These are phyloP conservation scores for Leucaena leucocephala DNA, from an alignment of 306 rosid genomes.

Conservation along the genomic window DNA sequence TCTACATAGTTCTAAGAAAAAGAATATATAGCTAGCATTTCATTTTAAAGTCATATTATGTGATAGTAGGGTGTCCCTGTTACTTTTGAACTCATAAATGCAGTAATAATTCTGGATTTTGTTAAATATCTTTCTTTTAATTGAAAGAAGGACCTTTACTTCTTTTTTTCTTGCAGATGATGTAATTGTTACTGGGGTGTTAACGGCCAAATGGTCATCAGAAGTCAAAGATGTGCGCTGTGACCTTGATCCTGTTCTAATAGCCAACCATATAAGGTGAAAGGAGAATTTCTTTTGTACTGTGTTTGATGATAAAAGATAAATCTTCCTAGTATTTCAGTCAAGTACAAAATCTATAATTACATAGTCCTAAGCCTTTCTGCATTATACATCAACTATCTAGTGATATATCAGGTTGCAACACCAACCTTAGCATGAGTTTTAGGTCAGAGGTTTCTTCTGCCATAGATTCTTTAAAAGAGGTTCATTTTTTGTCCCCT, in stretches of 20 bases:
- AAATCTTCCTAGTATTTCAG: constrained; percentile 20
- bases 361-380: background rate
- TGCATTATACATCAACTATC: background rate
- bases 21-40: background rate
- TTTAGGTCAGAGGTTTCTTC: background rate
- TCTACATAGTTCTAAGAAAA: constrained; percentile 5
- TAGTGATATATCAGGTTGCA: constrained; percentile 12
- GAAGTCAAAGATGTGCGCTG: constrained; percentile 95
- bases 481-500: background rate
- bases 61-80: background rate
- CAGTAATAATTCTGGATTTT: constrained; percentile 14
- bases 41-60: background rate
- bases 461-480: background rate
- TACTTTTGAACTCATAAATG: constrained; percentile 31
- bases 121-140: background rate
- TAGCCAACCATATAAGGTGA: constrained; percentile 88
- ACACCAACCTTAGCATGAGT: constrained; percentile 8
- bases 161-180: constrained; percentile 58
- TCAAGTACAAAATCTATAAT: constrained; percentile 16
- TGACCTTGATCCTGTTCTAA: constrained; percentile 84
- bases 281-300: constrained; percentile 31
- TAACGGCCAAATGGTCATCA: constrained; percentile 96
- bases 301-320: constrained; percentile 12
- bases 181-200: constrained; percentile 77
- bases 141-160: constrained; percentile 13